Percentiles rank a stretch among this genome's conserved stretches.
Evolutionary conservation across 345 rosid genomes (phyloP).

Genomic region (Gossypium thurberi): DNA sequence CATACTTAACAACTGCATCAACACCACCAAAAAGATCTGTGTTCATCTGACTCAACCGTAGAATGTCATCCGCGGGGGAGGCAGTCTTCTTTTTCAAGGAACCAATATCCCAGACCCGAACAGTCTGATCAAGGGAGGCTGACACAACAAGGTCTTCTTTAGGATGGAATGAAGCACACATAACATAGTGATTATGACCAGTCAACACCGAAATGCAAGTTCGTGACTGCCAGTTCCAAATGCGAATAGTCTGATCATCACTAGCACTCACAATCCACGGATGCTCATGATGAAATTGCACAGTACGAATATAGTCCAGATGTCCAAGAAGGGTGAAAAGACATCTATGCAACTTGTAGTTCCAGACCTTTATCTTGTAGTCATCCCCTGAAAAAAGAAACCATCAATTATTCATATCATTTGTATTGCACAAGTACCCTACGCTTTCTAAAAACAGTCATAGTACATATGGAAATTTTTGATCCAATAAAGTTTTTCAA

Average conservation of each 20-base stretch:
- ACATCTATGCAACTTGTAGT: slow-evolving; percentile 83
- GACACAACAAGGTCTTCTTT: slow-evolving; percentile 96
- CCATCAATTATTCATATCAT: background rate
- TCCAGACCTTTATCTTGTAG: slow-evolving; percentile 97
- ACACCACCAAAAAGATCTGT: slow-evolving; percentile 90
- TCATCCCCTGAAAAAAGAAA: slow-evolving; percentile 73
- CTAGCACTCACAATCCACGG: slow-evolving; percentile 99
- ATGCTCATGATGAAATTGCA: slow-evolving; percentile 90
- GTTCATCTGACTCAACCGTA: slow-evolving; percentile 89
- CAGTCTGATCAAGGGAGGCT: slow-evolving; percentile 94
- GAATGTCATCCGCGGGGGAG: slow-evolving; percentile 83
- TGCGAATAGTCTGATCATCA: slow-evolving; percentile 95
- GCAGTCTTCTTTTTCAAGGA: slow-evolving; percentile 79
- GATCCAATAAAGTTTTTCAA: background rate
- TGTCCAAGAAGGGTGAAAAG: slow-evolving; percentile 95
- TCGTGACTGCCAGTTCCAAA: slow-evolving; percentile 99
- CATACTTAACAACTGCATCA: slow-evolving; percentile 96
- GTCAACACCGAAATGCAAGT: slow-evolving; percentile 92
- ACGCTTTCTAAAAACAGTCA: background rate
- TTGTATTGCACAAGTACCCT: background rate
- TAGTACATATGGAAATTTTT: background rate
- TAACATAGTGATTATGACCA: slow-evolving; percentile 96
- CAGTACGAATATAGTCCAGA: slow-evolving; percentile 93
- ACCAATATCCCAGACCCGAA: slow-evolving; percentile 97
- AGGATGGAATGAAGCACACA: slow-evolving; percentile 98